These are phyloP conservation scores for Polygonum aviculare DNA, from an alignment of 148 eudicot genomes.

Conservation along the genomic window DNA sequence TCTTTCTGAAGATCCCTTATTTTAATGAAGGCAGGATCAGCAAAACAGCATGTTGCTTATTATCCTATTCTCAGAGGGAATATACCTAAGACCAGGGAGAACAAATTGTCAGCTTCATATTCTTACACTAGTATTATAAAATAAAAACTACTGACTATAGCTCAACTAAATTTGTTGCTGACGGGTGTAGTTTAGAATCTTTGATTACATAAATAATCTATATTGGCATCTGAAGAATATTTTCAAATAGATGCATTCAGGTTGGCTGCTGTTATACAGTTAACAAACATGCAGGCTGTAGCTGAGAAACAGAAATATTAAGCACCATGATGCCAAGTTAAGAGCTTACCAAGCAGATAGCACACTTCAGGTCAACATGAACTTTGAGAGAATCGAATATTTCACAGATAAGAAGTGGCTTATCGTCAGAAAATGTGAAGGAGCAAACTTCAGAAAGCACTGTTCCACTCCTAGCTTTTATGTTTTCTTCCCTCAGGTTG, in stretches of 20 bases:
- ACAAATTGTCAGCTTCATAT: background rate
- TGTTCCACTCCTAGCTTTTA: conserved; percentile 25
- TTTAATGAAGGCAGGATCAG: background rate
- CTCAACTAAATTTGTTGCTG: background rate
- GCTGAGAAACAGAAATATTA: background rate
- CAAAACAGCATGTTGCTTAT: background rate
- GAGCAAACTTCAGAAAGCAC: conserved; percentile 52
- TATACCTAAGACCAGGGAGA: background rate
- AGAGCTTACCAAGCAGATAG: conserved; percentile 79
- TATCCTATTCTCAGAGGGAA: background rate
- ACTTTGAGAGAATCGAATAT: conserved; percentile 84
- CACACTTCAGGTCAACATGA: conserved; percentile 76
- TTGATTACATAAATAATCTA: background rate
- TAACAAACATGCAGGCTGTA: background rate
- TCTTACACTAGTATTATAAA: background rate
- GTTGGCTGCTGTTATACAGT: background rate
- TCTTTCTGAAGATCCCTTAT: background rate
- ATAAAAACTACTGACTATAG: background rate
- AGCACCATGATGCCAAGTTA: background rate
- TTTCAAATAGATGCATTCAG: background rate
- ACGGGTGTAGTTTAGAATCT: background rate
- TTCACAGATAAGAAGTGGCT: conserved; percentile 70
- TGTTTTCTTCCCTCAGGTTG: conserved; percentile 51
- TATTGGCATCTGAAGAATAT: no score
- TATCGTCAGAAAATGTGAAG: conserved; percentile 47